These are phyloP conservation scores for Venustampulla echinocandica DNA, from an alignment of 495 filamentous ascomycete species.

Conservation along the genomic window DNA sequence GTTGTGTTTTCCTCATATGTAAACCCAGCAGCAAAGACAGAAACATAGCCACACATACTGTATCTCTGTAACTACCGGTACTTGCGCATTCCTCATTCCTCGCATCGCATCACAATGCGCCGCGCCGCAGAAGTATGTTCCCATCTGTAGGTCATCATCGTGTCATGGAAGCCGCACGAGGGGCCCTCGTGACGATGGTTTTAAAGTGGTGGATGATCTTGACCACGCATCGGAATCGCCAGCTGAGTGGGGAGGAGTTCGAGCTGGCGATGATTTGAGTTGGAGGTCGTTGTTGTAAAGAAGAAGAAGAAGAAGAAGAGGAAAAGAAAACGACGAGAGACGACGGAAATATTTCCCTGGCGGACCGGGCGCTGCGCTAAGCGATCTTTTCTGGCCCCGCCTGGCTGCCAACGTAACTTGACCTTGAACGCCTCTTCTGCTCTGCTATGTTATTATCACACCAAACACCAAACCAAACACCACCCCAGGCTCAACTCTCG, in stretches of 20 bases:
- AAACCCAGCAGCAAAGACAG: constrained; percentile 22
- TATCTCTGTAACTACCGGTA: too few species aligned
- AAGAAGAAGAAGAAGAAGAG: constrained; percentile 28
- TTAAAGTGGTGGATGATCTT: constrained; percentile 61
- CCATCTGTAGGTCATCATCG: constrained; percentile 95
- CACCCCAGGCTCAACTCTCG: neutral
- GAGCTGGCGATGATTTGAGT: constrained; percentile 87
- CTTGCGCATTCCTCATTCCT: too few species aligned
- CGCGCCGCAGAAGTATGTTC: too few species aligned
- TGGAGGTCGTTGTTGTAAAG: constrained; percentile 68
- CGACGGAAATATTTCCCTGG: neutral
- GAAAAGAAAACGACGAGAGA: constrained; percentile 12
- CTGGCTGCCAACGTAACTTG: too few species aligned
- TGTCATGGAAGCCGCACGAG: constrained; percentile 80
- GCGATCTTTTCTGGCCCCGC: constrained; percentile 8
- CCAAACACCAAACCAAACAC: neutral
- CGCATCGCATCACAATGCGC: too few species aligned
- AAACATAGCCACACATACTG: too few species aligned
- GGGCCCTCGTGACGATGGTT: constrained; percentile 99
- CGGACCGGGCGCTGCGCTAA: too few species aligned
- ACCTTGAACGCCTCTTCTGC: constrained; percentile 8
- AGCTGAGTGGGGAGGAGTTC: constrained; percentile 54
- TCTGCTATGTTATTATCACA: too few species aligned
- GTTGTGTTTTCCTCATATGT: constrained; percentile 53
- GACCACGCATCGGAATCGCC: constrained; percentile 79